These are phyloP conservation scores for Camelina hispida DNA, from an alignment of 345 rosid species.

Conservation along the genomic window DNA sequence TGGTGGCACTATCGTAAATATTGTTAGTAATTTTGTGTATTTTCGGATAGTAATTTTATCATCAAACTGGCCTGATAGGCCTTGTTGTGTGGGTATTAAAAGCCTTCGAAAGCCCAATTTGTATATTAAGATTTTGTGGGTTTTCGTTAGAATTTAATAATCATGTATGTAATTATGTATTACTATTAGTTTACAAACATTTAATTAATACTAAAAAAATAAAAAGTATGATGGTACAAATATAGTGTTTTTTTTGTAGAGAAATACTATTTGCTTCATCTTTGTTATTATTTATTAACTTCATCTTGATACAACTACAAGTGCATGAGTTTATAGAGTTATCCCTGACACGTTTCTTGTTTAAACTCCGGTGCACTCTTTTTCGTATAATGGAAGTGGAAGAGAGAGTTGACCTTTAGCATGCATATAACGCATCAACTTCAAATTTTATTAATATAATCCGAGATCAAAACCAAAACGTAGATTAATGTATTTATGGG, in stretches of 20 bases:
- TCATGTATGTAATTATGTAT: no score
- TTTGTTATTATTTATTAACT: no score
- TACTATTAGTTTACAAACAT: no score
- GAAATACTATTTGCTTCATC: no score
- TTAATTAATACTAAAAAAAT: no score
- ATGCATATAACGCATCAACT: not conserved
- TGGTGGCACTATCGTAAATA: slow-evolving; percentile 9
- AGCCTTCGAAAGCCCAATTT: not conserved
- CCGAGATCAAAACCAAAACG: not conserved
- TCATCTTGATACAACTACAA: no score
- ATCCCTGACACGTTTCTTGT: not conserved
- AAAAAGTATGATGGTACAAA: no score
- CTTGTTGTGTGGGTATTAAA: not conserved
- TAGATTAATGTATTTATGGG: not conserved
- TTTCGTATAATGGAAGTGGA: not conserved
- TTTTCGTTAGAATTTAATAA: not conserved
- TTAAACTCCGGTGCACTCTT: not conserved
- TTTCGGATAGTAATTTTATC: not conserved
- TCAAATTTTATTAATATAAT: not conserved
- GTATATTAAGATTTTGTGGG: not conserved
- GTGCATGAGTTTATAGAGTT: no score
- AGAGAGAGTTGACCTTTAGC: not conserved
- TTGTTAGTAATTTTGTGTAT: not conserved
- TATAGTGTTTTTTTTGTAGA: no score
- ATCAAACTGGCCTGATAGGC: not conserved